Percentiles rank a stretch among this genome's conserved stretches.
phyloP scores from a whole-genome alignment of 1,284 basidiomycete species.

The Malassezia japonica region DNA sequence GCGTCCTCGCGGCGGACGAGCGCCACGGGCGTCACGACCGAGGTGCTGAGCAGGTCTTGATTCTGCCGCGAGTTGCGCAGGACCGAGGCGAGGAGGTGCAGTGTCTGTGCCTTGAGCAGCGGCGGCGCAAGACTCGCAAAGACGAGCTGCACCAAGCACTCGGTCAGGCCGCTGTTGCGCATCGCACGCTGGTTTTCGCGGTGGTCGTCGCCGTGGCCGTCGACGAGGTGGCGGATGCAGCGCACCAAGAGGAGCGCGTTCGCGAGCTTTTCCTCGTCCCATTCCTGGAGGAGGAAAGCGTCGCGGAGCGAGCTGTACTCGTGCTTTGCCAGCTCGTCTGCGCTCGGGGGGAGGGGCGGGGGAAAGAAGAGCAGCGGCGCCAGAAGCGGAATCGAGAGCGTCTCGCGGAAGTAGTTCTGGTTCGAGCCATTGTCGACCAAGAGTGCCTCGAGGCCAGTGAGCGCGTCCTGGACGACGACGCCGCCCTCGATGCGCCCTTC shows the following conservation, averaged over 20 bases:
- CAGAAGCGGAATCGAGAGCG: slow-evolving; percentile 68
- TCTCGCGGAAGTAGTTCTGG: slow-evolving; percentile 95
- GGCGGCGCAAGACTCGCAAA: slow-evolving; percentile 86
- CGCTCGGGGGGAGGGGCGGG: slow-evolving; percentile 52
- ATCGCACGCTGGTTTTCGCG: slow-evolving; percentile 55
- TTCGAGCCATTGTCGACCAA: slow-evolving; percentile 89
- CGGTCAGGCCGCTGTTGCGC: slow-evolving; percentile 58
- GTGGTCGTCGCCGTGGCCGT: slow-evolving; percentile 49
- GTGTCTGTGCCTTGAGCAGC: slow-evolving; percentile 60
- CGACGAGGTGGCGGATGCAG: slow-evolving; percentile 60
- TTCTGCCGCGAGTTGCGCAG: slow-evolving; percentile 46
- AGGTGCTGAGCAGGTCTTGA: slow-evolving; percentile 51
- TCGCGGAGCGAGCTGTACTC: slow-evolving; percentile 56
- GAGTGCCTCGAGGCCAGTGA: slow-evolving; percentile 73
- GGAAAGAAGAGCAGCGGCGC: slow-evolving; percentile 80
- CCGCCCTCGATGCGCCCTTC: slow-evolving; percentile 86
- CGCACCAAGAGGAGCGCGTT: slow-evolving; percentile 70
- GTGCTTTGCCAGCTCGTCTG: slow-evolving; percentile 48
- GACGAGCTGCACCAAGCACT: slow-evolving; percentile 75
- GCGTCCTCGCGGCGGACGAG: slow-evolving; percentile 10
- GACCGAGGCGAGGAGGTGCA: slow-evolving; percentile 58
- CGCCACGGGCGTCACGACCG: slow-evolving; percentile 31
- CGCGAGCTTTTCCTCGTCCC: slow-evolving; percentile 78
- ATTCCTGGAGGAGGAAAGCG: slow-evolving; percentile 88
- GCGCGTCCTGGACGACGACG: slow-evolving; percentile 72